phyloP scores from a whole-genome alignment of 1,139 yeast genomes.

The Protomyces lactucae-debilis region DNA sequence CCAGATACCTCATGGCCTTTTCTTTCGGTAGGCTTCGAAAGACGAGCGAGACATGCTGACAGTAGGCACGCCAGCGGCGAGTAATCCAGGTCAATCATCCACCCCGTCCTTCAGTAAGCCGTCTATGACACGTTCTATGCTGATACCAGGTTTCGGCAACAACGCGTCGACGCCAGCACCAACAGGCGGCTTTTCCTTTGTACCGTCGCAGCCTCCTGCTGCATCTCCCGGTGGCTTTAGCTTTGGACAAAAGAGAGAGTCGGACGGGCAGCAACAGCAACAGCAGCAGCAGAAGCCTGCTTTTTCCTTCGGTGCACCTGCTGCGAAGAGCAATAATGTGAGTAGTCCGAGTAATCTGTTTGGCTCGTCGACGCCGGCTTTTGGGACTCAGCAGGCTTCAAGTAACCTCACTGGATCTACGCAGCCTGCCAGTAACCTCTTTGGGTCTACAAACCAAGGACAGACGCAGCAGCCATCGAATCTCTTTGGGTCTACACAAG shows the following conservation, averaged over 20 bases:
- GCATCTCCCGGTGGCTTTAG: constrained; percentile 2
- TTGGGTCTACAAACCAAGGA: neutral
- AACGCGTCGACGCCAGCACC: constrained; percentile 8
- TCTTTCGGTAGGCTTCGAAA: constrained; percentile 6
- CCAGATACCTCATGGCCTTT: constrained; percentile 5
- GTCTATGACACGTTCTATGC: neutral
- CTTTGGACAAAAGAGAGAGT: constrained; percentile 2
- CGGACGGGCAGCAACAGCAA: neutral
- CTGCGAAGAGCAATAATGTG: neutral
- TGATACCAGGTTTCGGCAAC: neutral
- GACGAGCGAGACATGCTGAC: neutral
- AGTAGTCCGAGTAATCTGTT: neutral
- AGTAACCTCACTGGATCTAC: neutral
- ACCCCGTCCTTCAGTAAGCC: constrained; percentile 16
- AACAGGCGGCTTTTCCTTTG: neutral
- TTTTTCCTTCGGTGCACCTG: constrained; percentile 6
- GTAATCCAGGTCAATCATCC: neutral
- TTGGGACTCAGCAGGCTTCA: neutral
- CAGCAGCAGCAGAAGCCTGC: neutral
- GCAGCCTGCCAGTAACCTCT: neutral
- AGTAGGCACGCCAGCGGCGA: constrained; percentile 22
- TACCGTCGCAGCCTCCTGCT: neutral
- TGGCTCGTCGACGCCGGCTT: constrained; percentile 1
- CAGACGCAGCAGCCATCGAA: neutral
- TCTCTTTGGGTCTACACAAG: constrained; percentile 6